Conservation (phyloP, 805 yeast species). For the Limtongia smithiae region DNA sequence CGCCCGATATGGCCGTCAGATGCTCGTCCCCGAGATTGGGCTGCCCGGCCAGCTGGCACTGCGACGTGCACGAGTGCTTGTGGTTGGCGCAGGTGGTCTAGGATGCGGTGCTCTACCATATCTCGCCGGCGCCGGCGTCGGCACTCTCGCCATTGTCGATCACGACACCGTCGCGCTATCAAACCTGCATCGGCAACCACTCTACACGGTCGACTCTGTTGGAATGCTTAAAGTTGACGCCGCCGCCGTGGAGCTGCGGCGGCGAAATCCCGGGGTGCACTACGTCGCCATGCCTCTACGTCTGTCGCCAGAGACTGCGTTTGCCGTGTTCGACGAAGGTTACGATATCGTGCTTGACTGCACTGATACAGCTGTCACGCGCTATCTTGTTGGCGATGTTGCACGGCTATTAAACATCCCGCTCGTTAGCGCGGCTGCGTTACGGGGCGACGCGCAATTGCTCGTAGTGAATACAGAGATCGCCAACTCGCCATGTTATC, state of each 20-base stretch:
- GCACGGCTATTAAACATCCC: conserved; percentile 53
- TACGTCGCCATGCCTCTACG: conserved; percentile 36
- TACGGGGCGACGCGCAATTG: conserved; percentile 87
- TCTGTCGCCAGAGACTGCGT: conserved; percentile 33
- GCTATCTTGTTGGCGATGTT: conserved; percentile 84
- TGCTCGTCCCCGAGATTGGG: conserved; percentile 84
- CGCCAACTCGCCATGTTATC: conserved; percentile 81
- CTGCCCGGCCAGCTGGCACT: conserved; percentile 53
- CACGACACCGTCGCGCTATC: conserved; percentile 79
- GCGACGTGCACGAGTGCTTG: conserved; percentile 58
- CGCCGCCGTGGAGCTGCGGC: conserved; percentile 43
- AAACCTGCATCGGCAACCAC: conserved; percentile 83
- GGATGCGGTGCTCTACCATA: conserved; percentile 90
- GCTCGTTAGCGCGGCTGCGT: conserved; percentile 86
- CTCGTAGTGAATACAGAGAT: conserved; percentile 63
- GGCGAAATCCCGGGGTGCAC: conserved; percentile 64
- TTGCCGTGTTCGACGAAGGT: conserved; percentile 60
- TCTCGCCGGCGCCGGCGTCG: conserved; percentile 84
- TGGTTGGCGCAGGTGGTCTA: conserved; percentile 95
- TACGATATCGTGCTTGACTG: conserved; percentile 87
- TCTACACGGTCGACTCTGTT: conserved; percentile 64
- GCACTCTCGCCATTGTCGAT: conserved; percentile 76
- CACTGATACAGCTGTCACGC: conserved; percentile 84
- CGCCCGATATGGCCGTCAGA: conserved; percentile 84
- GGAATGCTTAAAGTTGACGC: conserved; percentile 75